Evolutionary conservation across 495 filamentous ascomycete species (phyloP), one percentile per base, ranked within the genome.

Genomic region (Penicillium diatomitis): DNA sequence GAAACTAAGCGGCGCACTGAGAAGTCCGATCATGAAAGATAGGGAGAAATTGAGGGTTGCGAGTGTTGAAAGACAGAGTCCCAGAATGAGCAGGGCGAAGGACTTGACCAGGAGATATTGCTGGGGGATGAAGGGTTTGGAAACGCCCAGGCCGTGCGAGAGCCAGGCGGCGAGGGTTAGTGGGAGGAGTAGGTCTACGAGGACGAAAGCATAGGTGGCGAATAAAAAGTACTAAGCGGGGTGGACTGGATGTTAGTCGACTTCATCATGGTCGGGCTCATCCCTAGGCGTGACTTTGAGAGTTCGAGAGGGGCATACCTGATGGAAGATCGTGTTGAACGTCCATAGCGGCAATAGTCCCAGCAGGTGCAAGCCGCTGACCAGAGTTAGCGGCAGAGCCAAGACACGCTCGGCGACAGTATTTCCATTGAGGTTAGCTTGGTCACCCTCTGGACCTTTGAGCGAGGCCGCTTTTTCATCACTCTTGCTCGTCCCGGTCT

Each of bases 11-110:
- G 90, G 91, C 8, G 78, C 62, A 35, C 87, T 77, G 42, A 90
- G 69, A 2, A 97, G 69, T 37, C 92, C 92, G 54, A 96, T 70
- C 42, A 95, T 71, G 67, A 96, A 83, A 36, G 88, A 83, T 30
- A 97, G 85, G 28, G 85, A 87, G 76, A 98, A 98, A 70, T 98
- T 98, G 43, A 98, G 82, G 2, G 94, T 98, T 10, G 91, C 90
- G 33, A 98, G 85, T 4, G 91, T 83, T 42, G 88, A 87, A 53
- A 98, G 84, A 66, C 86, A 88, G 67, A 95, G 84, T 54, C 94
- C 94, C 0, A 97, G 79, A 0, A 92, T 77, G 3, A 98, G 80
- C 28, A 97, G 82, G 8, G 92, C 95, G 77, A 98, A 88, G 46
- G 85, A 91, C 58, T 89, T 88, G 53, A 91, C 82, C 44, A 96